Evolutionary conservation across 768 basidiomycete genomes (phyloP).

Genomic region (Lanmaoa rubissima): DNA sequence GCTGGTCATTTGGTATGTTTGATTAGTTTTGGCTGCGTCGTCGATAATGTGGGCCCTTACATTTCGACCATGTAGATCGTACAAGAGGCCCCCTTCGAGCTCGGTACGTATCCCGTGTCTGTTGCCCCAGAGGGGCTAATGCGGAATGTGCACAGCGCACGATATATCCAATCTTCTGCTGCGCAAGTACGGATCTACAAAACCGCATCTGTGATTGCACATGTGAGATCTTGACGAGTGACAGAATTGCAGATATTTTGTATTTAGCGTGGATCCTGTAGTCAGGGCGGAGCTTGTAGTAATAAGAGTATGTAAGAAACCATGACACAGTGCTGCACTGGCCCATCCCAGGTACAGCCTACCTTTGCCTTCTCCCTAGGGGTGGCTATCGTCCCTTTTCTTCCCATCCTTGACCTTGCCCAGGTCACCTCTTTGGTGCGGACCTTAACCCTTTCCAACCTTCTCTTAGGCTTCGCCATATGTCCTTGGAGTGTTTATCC

Average conservation of each 20-base stretch:
- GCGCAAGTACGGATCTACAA: constrained; percentile 8
- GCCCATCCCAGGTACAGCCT: no score
- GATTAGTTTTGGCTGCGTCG: background rate
- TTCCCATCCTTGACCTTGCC: background rate
- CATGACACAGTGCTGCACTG: no score
- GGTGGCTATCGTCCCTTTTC: background rate
- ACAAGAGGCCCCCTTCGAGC: constrained; percentile 30
- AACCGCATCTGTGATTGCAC: background rate
- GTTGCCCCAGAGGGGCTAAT: no score
- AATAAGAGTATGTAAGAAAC: no score
- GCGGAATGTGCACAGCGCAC: constrained; percentile 12
- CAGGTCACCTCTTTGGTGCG: constrained; percentile 5
- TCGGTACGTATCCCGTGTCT: constrained; percentile 20
- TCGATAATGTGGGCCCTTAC: background rate
- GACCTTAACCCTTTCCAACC: constrained; percentile 7
- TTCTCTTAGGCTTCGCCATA: background rate
- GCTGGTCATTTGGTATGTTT: constrained; percentile 30
- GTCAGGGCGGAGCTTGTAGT: no score
- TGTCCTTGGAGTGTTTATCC: background rate
- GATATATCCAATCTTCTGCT: constrained; percentile 28
- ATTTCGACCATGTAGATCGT: constrained; percentile 17
- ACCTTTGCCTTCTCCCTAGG: no score
- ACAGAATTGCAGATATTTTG: no score
- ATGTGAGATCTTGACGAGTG: no score
- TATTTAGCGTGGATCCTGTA: no score